These are phyloP conservation scores for Yamadazyma akitaensis DNA, from an alignment of 805 yeast genomes.

Conservation along the genomic window DNA sequence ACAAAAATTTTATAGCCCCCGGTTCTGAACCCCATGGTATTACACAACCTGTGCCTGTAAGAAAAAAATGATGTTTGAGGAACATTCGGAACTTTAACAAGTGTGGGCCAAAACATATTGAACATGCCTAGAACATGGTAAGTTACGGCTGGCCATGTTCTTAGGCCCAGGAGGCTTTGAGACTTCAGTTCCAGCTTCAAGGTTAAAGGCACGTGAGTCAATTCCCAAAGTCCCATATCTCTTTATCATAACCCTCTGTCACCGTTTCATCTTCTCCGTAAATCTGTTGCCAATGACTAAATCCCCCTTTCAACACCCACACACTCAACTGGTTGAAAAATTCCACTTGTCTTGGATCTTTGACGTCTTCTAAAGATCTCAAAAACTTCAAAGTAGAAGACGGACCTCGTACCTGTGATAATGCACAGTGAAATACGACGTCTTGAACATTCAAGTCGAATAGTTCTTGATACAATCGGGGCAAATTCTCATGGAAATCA, in stretches of 20 bases:
- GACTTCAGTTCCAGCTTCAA: no score
- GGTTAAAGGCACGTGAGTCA: no score
- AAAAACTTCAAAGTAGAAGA: conserved; percentile 66
- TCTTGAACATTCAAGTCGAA: conserved; percentile 35
- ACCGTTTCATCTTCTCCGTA: conserved; percentile 66
- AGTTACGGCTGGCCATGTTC: no score
- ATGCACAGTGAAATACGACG: conserved; percentile 86
- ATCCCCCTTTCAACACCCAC: conserved; percentile 81
- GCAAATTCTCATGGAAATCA: conserved; percentile 37
- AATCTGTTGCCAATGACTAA: conserved; percentile 72
- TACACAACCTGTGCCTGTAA: neutral
- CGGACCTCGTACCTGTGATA: conserved; percentile 92
- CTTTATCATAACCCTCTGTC: conserved; percentile 49
- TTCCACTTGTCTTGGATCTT: conserved; percentile 20
- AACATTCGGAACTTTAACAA: no score
- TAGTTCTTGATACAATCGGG: conserved; percentile 35
- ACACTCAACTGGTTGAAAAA: conserved; percentile 44
- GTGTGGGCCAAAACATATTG: no score
- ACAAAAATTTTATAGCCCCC: neutral
- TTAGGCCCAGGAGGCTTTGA: no score
- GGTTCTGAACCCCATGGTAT: neutral
- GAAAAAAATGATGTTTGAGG: neutral
- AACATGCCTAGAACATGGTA: no score
- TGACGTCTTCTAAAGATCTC: conserved; percentile 39
- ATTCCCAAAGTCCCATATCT: conserved; percentile 26